phyloP scores from a whole-genome alignment of 192 early-diverging fungal genomes.

The Jimgerdemannia flammicorona region DNA sequence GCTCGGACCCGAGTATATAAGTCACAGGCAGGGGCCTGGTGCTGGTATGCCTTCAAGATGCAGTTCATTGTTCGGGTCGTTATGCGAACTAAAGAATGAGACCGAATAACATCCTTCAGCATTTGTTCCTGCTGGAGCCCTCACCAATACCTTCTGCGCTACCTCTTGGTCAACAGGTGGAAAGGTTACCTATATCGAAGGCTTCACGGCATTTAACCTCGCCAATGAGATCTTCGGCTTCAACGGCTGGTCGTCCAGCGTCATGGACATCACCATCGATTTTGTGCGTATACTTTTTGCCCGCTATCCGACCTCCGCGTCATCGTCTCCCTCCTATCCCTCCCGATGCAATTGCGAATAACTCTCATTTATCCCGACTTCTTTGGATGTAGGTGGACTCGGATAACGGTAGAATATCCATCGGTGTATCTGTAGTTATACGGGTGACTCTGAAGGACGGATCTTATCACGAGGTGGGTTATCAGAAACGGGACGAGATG shows the following conservation, averaged over 20 bases:
- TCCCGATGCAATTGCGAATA: not conserved
- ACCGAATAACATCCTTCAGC: no score
- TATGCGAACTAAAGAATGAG: not conserved
- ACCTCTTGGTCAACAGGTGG: not conserved
- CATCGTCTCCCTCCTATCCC: not conserved
- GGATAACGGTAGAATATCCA: constrained; percentile 48
- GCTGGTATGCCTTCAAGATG: not conserved
- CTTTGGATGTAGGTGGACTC: constrained; percentile 26
- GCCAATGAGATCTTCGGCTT: constrained; percentile 96
- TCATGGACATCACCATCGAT: constrained; percentile 75
- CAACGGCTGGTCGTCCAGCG: constrained; percentile 82
- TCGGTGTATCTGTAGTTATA: constrained; percentile 75
- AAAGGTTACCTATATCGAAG: constrained; percentile 49
- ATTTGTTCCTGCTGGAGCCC: no score
- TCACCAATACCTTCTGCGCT: no score
- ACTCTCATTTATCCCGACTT: not conserved
- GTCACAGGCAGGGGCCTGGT: not conserved
- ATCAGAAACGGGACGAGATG: not conserved
- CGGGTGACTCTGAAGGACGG: constrained; percentile 87
- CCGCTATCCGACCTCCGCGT: constrained; percentile 1
- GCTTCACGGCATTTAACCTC: constrained; percentile 76
- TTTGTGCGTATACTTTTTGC: constrained; percentile 47
- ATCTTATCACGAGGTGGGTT: constrained; percentile 70
- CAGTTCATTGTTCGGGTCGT: not conserved
- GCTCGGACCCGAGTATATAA: not conserved